Conservation (phyloP, 345 rosid genomes). For the Chamaenerion angustifolium region DNA sequence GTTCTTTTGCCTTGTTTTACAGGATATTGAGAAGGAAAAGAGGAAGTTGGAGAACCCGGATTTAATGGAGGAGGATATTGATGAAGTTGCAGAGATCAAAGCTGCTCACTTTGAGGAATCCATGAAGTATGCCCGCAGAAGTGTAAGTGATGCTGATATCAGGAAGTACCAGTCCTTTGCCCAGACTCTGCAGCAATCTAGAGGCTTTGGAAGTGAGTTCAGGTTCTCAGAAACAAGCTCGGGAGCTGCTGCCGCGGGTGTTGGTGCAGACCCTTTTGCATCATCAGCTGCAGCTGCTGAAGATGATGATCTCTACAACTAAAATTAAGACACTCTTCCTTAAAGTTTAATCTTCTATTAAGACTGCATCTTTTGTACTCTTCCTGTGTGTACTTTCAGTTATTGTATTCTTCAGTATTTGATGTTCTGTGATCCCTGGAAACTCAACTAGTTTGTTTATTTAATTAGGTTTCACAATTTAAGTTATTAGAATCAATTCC, state of each 20-base stretch:
- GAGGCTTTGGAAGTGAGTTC: constrained; percentile 80
- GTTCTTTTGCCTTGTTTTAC: constrained; percentile 1
- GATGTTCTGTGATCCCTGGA: too few relatives aligned
- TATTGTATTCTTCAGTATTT: too few relatives aligned
- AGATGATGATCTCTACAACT: constrained; percentile 67
- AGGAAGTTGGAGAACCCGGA: constrained; percentile 73
- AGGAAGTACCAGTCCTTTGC: constrained; percentile 94
- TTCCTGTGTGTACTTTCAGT: not conserved
- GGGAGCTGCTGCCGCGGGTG: constrained; percentile 10
- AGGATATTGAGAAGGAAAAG: constrained; percentile 92
- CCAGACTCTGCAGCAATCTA: constrained; percentile 84
- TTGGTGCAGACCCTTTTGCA: constrained; percentile 50
- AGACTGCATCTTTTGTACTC: too few relatives aligned
- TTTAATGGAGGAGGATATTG: constrained; percentile 88
- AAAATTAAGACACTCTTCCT: constrained; percentile 1
- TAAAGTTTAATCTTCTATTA: too few relatives aligned
- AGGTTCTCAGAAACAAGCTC: constrained; percentile 45
- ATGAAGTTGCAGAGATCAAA: constrained; percentile 72
- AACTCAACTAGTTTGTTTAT: too few relatives aligned
- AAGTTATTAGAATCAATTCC: too few relatives aligned
- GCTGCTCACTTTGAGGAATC: constrained; percentile 88
- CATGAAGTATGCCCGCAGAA: constrained; percentile 80
- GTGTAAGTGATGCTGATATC: constrained; percentile 90
- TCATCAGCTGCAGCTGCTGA: constrained; percentile 54
- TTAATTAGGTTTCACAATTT: too few relatives aligned